phyloP scores from a whole-genome alignment of 1,139 yeast genomes.

The Geotrichum europaeum region DNA sequence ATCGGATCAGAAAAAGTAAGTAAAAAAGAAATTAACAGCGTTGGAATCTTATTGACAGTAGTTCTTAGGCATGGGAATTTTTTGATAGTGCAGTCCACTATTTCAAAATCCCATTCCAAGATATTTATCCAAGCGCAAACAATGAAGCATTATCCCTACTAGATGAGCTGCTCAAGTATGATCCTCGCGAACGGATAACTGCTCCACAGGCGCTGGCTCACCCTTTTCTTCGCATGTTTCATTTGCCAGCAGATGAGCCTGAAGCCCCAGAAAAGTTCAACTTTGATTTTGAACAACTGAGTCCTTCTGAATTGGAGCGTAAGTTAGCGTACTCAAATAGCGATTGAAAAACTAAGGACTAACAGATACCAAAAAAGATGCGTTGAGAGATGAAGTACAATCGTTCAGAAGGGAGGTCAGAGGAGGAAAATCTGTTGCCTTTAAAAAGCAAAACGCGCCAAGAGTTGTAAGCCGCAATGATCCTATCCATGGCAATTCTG shows the following conservation, averaged over 20 bases:
- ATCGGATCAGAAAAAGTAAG: slow-evolving; percentile 52
- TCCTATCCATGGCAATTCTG: neutral
- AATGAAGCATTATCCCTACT: slow-evolving; percentile 70
- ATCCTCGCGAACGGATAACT: slow-evolving; percentile 70
- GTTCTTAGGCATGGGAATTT: slow-evolving; percentile 18
- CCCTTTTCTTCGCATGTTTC: slow-evolving; percentile 77
- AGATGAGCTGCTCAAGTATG: slow-evolving; percentile 66
- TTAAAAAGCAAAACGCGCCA: slow-evolving; percentile 4
- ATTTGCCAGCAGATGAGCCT: slow-evolving; percentile 80
- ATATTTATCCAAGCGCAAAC: slow-evolving; percentile 64
- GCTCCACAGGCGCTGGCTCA: slow-evolving; percentile 79
- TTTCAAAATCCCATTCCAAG: slow-evolving; percentile 50
- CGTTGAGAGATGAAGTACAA: slow-evolving; percentile 55
- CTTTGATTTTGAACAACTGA: slow-evolving; percentile 66
- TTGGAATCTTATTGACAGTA: slow-evolving; percentile 1
- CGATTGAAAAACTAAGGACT: neutral
- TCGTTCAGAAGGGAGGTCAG: slow-evolving; percentile 69
- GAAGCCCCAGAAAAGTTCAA: slow-evolving; percentile 66
- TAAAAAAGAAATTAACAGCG: neutral
- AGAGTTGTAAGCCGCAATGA: neutral
- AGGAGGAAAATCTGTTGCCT: slow-evolving; percentile 17
- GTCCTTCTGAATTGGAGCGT: slow-evolving; percentile 15
- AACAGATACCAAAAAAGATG: slow-evolving; percentile 41
- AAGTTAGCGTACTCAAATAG: neutral
- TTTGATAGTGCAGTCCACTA: slow-evolving; percentile 20